Conservation (phyloP, 2,329 filamentous ascomycete genomes). For the Colletotrichum salicis region DNA sequence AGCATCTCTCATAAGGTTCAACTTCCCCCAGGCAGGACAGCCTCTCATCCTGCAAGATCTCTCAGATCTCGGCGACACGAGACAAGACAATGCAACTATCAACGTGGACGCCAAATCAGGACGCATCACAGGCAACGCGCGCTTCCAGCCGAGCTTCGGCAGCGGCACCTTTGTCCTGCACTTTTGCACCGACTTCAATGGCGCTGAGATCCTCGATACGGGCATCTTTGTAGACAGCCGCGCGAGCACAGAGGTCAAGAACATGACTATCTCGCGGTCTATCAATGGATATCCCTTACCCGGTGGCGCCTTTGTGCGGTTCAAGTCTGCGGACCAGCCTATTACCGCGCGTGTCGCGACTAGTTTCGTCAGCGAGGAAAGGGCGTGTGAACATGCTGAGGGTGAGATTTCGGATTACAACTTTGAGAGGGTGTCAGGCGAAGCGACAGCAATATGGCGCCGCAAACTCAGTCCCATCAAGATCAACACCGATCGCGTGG, state of each 20-base stretch:
- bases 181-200: slow-evolving; percentile 76
- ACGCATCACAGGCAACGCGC: slow-evolving; percentile 70
- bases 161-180: slow-evolving; percentile 68
- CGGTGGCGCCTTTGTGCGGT: slow-evolving; percentile 72
- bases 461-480: slow-evolving; percentile 69
- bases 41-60: slow-evolving; percentile 75
- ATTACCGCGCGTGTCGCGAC: slow-evolving; percentile 75
- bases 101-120: slow-evolving; percentile 65
- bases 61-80: slow-evolving; percentile 70
- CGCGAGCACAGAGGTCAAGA: slow-evolving; percentile 59
- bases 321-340: slow-evolving; percentile 57
- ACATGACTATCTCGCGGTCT: slow-evolving; percentile 58
- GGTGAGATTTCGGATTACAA: slow-evolving; percentile 75
- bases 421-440: slow-evolving; percentile 63
- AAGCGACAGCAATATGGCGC: slow-evolving; percentile 68
- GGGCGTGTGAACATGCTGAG: slow-evolving; percentile 76
- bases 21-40: slow-evolving; percentile 60
- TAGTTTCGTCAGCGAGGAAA: slow-evolving; percentile 73
- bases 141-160: slow-evolving; percentile 74
- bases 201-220: slow-evolving; percentile 65
- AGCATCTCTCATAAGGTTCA: slow-evolving; percentile 73
- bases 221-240: slow-evolving; percentile 71
- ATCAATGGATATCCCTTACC: slow-evolving; percentile 66
- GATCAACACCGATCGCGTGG: slow-evolving; percentile 63
- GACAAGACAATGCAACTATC: slow-evolving; percentile 67